Base-by-base conservation (phyloP, 169 alveolate species). In the Perkinsus chesapeaki region DNA sequence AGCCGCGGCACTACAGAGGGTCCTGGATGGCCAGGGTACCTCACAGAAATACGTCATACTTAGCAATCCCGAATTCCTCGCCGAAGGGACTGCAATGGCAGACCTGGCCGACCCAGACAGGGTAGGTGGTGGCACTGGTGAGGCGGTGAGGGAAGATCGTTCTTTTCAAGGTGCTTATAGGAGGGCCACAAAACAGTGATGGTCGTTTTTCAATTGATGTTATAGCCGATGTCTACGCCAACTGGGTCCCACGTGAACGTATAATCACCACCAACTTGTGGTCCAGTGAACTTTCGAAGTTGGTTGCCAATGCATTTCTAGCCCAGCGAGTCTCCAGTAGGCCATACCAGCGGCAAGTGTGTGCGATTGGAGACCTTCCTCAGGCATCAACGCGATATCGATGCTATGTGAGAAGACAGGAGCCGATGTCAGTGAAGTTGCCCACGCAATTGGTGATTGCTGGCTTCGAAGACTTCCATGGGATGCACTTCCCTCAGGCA, bases 11-110 rank as follows among this genome's bases (percentile, higher is more conserved):
- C 93, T 97, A 19, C 96, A 96, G 39, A 95, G 96, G 60, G 91
- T 96, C 23, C 93, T 95, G 93, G 91, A 93, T 82, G 93, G 94
- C 82, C 93, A 94, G 73, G 93, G 91, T 91, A 73, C 39, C 39
- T 91, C 92, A 91, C 91, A 72, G 91, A 94, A 96, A 60, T 96
- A 96, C 43, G 93, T 96, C 90, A 96, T 97, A 20, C 93, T 98
- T 20, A 96, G 98, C 0, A 96, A 95, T 39, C 99, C 99, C 0
- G 99, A 98, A 94, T 97, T 98, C 94, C 95, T 97, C 37, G 98
- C 99, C 39, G 98, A 98, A 93, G 98, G 98, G 23, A 95, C 95
- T 23, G 98, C 98, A 34, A 96, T 98, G 16, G 39, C 95, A 31
- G 97, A 97, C 92, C 92, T 97, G 16, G 93, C 96, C 37, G 72